Percentiles rank a stretch among this genome's conserved stretches.
phyloP scores from a whole-genome alignment of 148 eudicot species.

The Persicaria tinctoria region DNA sequence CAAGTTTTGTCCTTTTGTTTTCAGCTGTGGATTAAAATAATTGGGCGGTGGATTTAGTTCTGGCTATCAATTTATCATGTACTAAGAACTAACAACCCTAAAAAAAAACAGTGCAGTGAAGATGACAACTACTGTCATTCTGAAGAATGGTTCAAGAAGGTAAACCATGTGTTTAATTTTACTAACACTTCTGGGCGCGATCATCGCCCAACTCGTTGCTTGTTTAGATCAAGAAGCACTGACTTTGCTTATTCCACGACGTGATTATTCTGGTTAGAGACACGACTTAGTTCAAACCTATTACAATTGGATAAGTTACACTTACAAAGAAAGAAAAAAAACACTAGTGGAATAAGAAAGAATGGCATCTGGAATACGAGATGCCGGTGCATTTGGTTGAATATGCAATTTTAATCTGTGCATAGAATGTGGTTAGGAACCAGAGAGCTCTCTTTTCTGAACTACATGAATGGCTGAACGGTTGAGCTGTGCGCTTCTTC shows the following conservation, averaged over 20 bases:
- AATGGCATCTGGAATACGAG: slow-evolving; percentile 18
- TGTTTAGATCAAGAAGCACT: not conserved
- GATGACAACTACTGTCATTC: too few species aligned
- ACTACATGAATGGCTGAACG: not conserved
- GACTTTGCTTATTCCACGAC: not conserved
- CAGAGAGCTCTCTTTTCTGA: not conserved
- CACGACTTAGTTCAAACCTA: not conserved
- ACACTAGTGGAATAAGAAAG: not conserved
- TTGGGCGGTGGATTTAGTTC: not conserved
- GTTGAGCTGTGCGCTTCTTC: not conserved
- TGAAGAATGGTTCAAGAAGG: too few species aligned
- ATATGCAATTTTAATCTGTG: slow-evolving; percentile 11
- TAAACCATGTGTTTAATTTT: too few species aligned
- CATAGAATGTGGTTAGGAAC: slow-evolving; percentile 4
- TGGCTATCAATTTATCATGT: too few species aligned
- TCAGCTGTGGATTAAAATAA: not conserved
- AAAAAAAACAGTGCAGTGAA: too few species aligned
- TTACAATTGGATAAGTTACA: slow-evolving; percentile 1
- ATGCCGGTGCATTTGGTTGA: slow-evolving; percentile 17
- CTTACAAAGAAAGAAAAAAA: not conserved
- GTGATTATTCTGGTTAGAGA: not conserved
- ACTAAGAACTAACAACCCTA: too few species aligned
- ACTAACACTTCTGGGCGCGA: not conserved
- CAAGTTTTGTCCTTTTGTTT: too few species aligned
- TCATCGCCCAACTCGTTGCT: not conserved